Evolutionary conservation across 164 flowering plant species (phyloP).

Genomic region (Berberis thunbergii): DNA sequence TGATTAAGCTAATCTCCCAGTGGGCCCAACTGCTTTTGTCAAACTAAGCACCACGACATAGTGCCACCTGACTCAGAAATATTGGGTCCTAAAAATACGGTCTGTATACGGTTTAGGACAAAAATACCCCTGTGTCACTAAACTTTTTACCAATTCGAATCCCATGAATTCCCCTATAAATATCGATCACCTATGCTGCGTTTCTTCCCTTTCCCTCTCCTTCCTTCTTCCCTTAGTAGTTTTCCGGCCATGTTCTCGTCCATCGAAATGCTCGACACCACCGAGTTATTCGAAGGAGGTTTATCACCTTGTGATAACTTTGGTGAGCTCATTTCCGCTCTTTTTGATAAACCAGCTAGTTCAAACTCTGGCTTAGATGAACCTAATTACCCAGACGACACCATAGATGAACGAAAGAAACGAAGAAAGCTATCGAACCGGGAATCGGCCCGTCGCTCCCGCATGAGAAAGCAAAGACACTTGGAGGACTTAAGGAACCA

Average conservation of each 20-base stretch:
- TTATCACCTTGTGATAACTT: conserved; percentile 40
- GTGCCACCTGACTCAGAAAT: conserved; percentile 59
- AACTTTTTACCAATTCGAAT: not conserved
- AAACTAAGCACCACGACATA: conserved; percentile 4
- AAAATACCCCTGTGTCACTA: conserved; percentile 20
- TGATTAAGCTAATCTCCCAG: conserved; percentile 12
- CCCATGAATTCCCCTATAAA: conserved; percentile 35
- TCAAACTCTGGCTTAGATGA: conserved; percentile 31
- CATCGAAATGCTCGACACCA: not conserved
- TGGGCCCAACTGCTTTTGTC: conserved; percentile 4
- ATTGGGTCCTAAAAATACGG: not conserved
- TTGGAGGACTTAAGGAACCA: conserved; percentile 61
- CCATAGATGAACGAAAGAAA: conserved; percentile 45
- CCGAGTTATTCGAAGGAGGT: conserved; percentile 21
- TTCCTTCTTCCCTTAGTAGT: conserved; percentile 6
- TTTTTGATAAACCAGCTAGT: not conserved
- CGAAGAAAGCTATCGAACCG: conserved; percentile 82
- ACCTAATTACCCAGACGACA: conserved; percentile 3
- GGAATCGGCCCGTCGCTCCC: conserved; percentile 80
- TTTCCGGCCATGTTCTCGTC: conserved; percentile 28
- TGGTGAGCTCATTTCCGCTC: conserved; percentile 11
- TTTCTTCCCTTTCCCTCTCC: conserved; percentile 67
- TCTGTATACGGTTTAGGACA: conserved; percentile 11
- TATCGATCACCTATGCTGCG: conserved; percentile 30
- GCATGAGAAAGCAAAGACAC: conserved; percentile 73